These are phyloP conservation scores for Pythium brassicae DNA, from an alignment of 352 stramenopile species.

Conservation along the genomic window DNA sequence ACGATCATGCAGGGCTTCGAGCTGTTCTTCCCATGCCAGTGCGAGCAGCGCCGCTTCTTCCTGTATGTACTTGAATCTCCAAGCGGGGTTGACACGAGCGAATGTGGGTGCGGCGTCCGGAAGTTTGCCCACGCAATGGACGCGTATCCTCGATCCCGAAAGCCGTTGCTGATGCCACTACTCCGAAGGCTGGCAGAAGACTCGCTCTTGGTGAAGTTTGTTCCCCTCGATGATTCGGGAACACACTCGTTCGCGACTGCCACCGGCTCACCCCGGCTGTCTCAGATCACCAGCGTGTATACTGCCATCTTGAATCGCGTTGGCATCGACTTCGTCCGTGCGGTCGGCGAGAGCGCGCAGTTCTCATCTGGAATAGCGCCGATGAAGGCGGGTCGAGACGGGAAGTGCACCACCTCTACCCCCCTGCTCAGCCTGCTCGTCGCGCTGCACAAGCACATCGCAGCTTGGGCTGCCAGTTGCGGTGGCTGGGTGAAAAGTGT, in stretches of 20 bases:
- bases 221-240: constrained; percentile 16
- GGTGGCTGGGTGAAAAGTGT: constrained; percentile 19
- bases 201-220: constrained; percentile 33
- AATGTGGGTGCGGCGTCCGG: not conserved
- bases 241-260: not conserved
- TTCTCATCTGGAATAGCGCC: not conserved
- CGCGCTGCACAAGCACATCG: constrained; percentile 69
- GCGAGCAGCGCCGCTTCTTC: constrained; percentile 59
- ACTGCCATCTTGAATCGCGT: constrained; percentile 10
- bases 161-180: constrained; percentile 46
- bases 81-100: not conserved
- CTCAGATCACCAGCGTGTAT: constrained; percentile 6
- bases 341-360: not conserved
- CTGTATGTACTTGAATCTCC: constrained; percentile 24
- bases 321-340: constrained; percentile 6
- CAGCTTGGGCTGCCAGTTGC: constrained; percentile 42
- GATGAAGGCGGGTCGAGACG: not conserved
- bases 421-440: constrained; percentile 17
- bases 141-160: constrained; percentile 20
- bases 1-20: constrained; percentile 82
- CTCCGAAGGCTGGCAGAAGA: constrained; percentile 72
- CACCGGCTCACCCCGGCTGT: not conserved
- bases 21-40: constrained; percentile 84
- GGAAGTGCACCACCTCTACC: not conserved
- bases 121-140: constrained; percentile 2